phyloP scores from a whole-genome alignment of 805 yeast species.

The Starmerella etchellsii region DNA sequence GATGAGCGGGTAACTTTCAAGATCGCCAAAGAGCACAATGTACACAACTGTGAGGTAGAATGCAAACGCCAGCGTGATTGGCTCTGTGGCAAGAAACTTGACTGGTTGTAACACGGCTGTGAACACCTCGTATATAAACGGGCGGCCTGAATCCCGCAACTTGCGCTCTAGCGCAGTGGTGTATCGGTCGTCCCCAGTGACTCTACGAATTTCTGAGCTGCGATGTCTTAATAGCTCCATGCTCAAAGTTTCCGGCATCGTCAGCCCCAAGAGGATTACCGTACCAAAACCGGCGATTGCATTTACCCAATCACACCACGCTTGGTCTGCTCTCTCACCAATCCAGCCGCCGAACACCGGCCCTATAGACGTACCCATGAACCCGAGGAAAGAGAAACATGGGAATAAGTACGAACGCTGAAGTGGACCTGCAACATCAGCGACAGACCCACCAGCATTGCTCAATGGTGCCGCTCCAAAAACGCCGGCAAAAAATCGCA shows the following conservation, averaged over 20 bases:
- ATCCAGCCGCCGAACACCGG: too few relatives aligned
- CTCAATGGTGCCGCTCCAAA: slow-evolving; percentile 73
- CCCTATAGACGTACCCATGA: too few relatives aligned
- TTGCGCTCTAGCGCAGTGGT: slow-evolving; percentile 33
- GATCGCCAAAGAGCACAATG: slow-evolving; percentile 57
- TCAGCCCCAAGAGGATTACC: slow-evolving; percentile 19
- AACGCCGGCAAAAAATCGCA: slow-evolving; percentile 63
- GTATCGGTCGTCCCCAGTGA: slow-evolving; percentile 29
- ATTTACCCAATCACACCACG: slow-evolving; percentile 13
- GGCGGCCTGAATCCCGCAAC: slow-evolving; percentile 18
- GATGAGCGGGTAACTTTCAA: slow-evolving; percentile 41
- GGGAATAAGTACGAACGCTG: slow-evolving; percentile 1
- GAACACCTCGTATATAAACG: slow-evolving; percentile 25
- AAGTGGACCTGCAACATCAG: slow-evolving; percentile 61
- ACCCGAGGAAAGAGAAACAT: too few relatives aligned
- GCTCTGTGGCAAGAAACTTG: slow-evolving; percentile 35
- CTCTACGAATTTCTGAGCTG: slow-evolving; percentile 45
- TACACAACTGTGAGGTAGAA: slow-evolving; percentile 63
- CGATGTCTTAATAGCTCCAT: slow-evolving; percentile 60
- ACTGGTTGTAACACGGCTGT: slow-evolving; percentile 42
- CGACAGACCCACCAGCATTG: slow-evolving; percentile 34
- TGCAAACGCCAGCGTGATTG: slow-evolving; percentile 46
- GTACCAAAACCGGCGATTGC: slow-evolving; percentile 5
- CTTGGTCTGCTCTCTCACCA: slow-evolving; percentile 26
- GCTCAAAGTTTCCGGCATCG: slow-evolving; percentile 75